Base-by-base conservation (phyloP, 768 basidiomycete genomes). In the Mycena vulgaris region DNA sequence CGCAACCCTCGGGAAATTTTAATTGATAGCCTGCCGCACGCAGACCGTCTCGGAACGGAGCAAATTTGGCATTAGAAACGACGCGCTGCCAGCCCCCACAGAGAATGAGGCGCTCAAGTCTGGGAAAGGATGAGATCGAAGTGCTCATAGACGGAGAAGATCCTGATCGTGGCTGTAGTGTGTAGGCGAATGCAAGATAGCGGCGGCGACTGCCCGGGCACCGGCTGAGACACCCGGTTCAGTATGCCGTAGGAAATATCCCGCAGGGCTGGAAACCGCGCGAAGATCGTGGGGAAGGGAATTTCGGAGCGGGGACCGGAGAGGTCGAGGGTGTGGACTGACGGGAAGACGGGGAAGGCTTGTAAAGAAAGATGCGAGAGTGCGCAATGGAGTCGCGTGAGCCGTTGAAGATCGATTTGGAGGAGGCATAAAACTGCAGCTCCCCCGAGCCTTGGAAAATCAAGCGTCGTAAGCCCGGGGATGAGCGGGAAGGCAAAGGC, bases 211-310 rank as follows among this genome's bases (percentile, higher is more conserved):
- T n/a, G n/a, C n/a, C n/a, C n/a, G n/a, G n/a, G n/a, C n/a, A n/a
- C n/a, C n/a, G 40, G 14, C 14, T 9, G 7, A 40, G 40, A 25
- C 7, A 45, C 0, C 21, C 8, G 3, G 27, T 56, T 62, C 51
- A 21, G 27, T 1, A 63, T 53, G 37, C 67, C 65, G 56, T 62
- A 71, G 53, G 31, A 62, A 27, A 71, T 60, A n/a, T 63, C 61
- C 9, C 23, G 59, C 1, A 71, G 60, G 27, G 53, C 33, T 6
- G 70, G 70, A 19, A 37, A 70, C n/a, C 28, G 45, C 27, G 52
- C 9, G 23, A 61, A 66, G 27, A 70, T 47, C 13, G 40, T 19
- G 17, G 57, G 8, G 52, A 71, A 71, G 6, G 14, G 55, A 10
- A 67, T 62, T 39, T 1, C 14, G 16, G 17, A 4, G n/a, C 52